Conservation (phyloP, 2,329 filamentous ascomycete species). For the Talaromyces islandicus region DNA sequence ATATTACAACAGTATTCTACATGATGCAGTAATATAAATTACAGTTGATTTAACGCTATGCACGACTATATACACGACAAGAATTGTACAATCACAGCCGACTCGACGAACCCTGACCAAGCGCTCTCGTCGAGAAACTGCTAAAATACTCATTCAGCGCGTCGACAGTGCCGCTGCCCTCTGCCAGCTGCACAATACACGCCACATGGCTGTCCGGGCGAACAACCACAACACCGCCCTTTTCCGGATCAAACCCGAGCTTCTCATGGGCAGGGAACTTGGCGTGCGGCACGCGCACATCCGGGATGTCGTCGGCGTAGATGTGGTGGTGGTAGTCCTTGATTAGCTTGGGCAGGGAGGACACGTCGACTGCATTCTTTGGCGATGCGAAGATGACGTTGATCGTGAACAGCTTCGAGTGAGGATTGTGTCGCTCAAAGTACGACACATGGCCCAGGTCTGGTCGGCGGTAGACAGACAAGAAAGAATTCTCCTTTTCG, state of each 20-base stretch:
- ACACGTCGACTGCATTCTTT: conserved; percentile 66
- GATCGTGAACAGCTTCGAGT: conserved; percentile 74
- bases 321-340: conserved; percentile 73
- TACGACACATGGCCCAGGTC: conserved; percentile 61
- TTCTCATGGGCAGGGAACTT: conserved; percentile 75
- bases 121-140: conserved; percentile 59
- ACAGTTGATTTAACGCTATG: neutral
- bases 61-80: neutral
- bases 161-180: conserved; percentile 73
- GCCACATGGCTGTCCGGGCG: conserved; percentile 84
- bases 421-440: conserved; percentile 79
- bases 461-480: conserved; percentile 56
- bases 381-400: conserved; percentile 67
- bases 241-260: conserved; percentile 70
- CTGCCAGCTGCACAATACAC: conserved; percentile 64
- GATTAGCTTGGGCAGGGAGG: conserved; percentile 64
- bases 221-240: conserved; percentile 75
- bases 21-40: too few relatives aligned
- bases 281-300: conserved; percentile 63
- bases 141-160: conserved; percentile 78
- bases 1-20: too few relatives aligned
- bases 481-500: conserved; percentile 64
- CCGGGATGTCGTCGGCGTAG: conserved; percentile 78
- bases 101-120: conserved; percentile 29
- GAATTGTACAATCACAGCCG: conserved; percentile 21